A percentile compares a stretch with the other conserved stretches of the same genome.
These are phyloP conservation scores for Gigaspora rosea DNA, from an alignment of 192 early-diverging fungal genomes.

Conservation along the genomic window DNA sequence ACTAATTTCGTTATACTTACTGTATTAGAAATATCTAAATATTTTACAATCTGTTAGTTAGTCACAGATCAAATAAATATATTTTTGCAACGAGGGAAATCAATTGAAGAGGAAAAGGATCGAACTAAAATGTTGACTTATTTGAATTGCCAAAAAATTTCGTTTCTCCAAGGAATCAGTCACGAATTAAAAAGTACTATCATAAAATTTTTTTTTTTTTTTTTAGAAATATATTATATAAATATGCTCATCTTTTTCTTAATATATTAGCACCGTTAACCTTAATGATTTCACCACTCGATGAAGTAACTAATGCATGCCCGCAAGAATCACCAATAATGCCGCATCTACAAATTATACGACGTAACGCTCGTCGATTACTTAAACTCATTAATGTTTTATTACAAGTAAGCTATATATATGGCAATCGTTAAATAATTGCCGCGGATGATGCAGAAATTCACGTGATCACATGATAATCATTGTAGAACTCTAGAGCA, in stretches of 20 bases:
- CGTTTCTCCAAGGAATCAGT: slow-evolving; percentile 46
- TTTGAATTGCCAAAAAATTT: slow-evolving; percentile 45
- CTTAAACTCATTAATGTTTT: slow-evolving; percentile 59
- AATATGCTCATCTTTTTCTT: not conserved
- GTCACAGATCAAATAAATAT: slow-evolving; percentile 39
- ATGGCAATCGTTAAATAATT: not conserved
- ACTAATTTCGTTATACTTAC: not conserved
- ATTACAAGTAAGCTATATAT: slow-evolving; percentile 38
- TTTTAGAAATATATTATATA: not conserved
- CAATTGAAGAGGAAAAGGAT: slow-evolving; percentile 42
- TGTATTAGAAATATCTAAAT: too few relatives aligned
- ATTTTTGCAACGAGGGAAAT: slow-evolving; percentile 37
- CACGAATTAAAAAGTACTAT: slow-evolving; percentile 38
- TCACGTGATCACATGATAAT: too few relatives aligned
- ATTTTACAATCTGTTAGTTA: slow-evolving; percentile 7
- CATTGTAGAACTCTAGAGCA: too few relatives aligned
- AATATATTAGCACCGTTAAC: slow-evolving; percentile 49
- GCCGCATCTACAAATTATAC: slow-evolving; percentile 44
- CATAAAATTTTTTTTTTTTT: not conserved
- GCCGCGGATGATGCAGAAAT: too few relatives aligned
- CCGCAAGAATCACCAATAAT: slow-evolving; percentile 31
- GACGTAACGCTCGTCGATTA: slow-evolving; percentile 55
- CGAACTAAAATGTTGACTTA: slow-evolving; percentile 38
- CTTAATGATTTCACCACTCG: slow-evolving; percentile 56
- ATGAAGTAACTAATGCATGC: slow-evolving; percentile 43